These are phyloP conservation scores for Isatis lusitanica DNA, from an alignment of 441 rosid genomes.

Conservation along the genomic window DNA sequence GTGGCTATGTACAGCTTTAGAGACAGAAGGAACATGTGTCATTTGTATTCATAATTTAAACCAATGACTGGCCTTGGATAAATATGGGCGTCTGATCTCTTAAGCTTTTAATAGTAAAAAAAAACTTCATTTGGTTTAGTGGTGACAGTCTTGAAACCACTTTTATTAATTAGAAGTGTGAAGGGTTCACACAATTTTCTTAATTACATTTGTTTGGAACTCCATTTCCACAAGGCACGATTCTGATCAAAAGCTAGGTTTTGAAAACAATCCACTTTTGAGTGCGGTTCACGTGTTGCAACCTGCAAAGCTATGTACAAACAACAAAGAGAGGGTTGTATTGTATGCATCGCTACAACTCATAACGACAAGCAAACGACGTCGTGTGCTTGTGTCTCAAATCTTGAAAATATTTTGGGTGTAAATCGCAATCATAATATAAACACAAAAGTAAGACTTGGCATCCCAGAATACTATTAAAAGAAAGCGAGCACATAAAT, in stretches of 20 bases:
- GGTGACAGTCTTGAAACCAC: not conserved
- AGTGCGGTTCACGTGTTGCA: slow-evolving; percentile 7
- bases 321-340: not conserved
- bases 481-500: not conserved
- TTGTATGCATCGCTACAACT: not conserved
- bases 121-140: not conserved
- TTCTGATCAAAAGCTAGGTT: not conserved
- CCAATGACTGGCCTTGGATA: not conserved
- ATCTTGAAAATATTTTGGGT: not conserved
- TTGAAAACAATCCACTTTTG: not conserved
- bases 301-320: not conserved
- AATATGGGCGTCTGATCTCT: not conserved
- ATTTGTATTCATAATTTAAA: not conserved
- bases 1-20: not conserved
- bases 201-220: not conserved
- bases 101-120: not conserved
- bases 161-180: not conserved
- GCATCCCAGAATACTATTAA: slow-evolving; percentile 20
- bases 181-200: not conserved
- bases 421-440: slow-evolving; percentile 1
- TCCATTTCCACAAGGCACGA: not conserved
- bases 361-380: not conserved
- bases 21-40: not conserved
- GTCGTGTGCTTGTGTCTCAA: not conserved
- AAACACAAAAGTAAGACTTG: slow-evolving; percentile 12